These are phyloP conservation scores for Termitomyces heimii DNA, from an alignment of 768 basidiomycete genomes.

Conservation along the genomic window DNA sequence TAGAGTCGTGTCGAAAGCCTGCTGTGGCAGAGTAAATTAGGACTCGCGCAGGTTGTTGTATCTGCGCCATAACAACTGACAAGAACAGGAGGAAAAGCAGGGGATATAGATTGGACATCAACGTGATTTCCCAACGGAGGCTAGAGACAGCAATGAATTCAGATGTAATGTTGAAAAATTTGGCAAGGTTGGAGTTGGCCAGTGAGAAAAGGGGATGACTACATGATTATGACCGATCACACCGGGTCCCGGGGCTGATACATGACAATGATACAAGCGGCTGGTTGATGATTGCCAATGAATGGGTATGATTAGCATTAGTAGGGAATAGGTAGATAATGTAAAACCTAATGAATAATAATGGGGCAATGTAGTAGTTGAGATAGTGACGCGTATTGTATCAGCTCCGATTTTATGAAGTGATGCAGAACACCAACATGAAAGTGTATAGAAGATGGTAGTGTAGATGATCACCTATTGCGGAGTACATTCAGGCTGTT, in stretches of 20 bases:
- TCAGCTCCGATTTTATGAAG: background rate
- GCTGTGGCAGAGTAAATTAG: conserved; percentile 59
- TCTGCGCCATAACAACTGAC: background rate
- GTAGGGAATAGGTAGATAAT: conserved; percentile 9
- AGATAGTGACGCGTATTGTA: background rate
- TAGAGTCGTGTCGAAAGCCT: conserved; percentile 69
- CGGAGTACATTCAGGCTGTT: conserved; percentile 52
- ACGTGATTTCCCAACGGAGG: background rate
- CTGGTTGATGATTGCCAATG: background rate
- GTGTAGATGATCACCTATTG: conserved; percentile 33
- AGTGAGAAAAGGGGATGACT: background rate
- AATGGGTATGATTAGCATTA: conserved; percentile 14
- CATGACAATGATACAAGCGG: background rate
- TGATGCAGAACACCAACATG: background rate
- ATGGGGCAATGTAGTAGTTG: background rate
- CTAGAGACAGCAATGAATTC: background rate
- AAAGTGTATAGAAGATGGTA: background rate
- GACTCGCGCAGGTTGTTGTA: conserved; percentile 28
- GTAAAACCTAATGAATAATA: background rate
- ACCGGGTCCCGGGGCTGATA: background rate
- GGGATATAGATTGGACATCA: background rate
- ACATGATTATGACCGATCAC: too few relatives aligned
- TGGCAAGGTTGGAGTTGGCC: background rate
- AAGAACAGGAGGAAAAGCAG: background rate
- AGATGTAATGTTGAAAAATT: too few relatives aligned